Conservation (phyloP, 768 basidiomycete species). For the Serendipita sp. region DNA sequence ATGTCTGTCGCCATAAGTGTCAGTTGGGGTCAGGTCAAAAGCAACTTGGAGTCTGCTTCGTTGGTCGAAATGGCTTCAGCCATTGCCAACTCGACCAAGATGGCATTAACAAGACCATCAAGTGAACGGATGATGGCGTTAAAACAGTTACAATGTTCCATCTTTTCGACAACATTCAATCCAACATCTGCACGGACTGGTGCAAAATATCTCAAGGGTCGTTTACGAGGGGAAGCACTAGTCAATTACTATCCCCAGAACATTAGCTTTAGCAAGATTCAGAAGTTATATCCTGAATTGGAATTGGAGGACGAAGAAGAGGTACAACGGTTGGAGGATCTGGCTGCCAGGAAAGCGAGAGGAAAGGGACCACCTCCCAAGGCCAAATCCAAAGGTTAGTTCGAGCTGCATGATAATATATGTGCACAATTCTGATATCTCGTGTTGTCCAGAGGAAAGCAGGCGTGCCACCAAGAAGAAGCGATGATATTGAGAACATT, state of each 20-base stretch:
- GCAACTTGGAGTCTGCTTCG: neutral
- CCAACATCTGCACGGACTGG: conserved; percentile 69
- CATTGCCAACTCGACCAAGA: neutral
- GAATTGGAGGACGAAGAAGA: conserved; percentile 51
- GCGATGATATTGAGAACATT: neutral
- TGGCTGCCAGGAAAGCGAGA: conserved; percentile 49
- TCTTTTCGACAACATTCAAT: conserved; percentile 84
- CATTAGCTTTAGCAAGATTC: conserved; percentile 38
- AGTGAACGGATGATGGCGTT: conserved; percentile 37
- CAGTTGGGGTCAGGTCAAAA: neutral
- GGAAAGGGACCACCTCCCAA: conserved; percentile 77
- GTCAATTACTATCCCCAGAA: conserved; percentile 48
- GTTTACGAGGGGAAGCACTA: conserved; percentile 77
- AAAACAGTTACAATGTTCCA: conserved; percentile 42
- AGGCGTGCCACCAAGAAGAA: conserved; percentile 1
- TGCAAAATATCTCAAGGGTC: conserved; percentile 73
- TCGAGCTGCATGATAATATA: neutral
- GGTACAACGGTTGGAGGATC: conserved; percentile 48
- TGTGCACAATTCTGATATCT: neutral
- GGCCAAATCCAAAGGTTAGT: conserved; percentile 47
- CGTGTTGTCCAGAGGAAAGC: neutral
- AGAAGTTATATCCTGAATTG: conserved; percentile 36
- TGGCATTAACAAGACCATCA: neutral
- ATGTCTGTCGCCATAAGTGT: neutral
- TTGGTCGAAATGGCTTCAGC: neutral